Evolutionary conservation across 73 alveolate species (phyloP).

Genomic region (Tetrahymena borealis): DNA sequence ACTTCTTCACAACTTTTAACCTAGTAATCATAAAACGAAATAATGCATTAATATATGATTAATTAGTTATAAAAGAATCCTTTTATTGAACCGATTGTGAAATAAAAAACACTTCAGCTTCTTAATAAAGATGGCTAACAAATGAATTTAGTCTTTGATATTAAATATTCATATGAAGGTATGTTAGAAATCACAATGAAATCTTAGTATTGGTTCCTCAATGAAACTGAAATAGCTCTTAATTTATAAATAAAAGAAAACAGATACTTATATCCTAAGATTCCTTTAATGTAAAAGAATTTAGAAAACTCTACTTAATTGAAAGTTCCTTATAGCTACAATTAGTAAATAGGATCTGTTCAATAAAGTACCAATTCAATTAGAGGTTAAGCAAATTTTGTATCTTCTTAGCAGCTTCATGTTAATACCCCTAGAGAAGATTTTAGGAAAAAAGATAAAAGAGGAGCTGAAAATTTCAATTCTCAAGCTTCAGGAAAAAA

Average conservation of each 20-base stretch:
- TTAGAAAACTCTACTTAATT: not conserved
- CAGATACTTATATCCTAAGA: not conserved
- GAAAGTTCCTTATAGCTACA: not conserved
- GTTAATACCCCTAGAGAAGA: not conserved
- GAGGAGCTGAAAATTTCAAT: not conserved
- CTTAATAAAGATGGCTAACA: not conserved
- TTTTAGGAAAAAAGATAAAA: not conserved
- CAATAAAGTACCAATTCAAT: not conserved
- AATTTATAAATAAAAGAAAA: not conserved
- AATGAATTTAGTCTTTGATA: not conserved
- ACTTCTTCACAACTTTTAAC: not conserved
- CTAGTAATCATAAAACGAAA: not conserved
- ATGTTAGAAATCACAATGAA: not conserved
- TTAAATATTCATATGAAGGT: not conserved
- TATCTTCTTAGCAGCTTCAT: not conserved
- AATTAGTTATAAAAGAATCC: not conserved
- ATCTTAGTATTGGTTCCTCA: not conserved
- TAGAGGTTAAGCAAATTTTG: not conserved
- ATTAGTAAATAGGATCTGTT: not conserved
- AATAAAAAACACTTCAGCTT: not conserved
- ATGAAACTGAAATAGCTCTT: not conserved
- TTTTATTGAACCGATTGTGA: not conserved
- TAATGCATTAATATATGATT: not conserved
- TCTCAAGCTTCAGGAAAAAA: not conserved
- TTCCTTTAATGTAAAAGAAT: not conserved